phyloP scores from a whole-genome alignment of 768 basidiomycete species.

The Paxillus involutus region DNA sequence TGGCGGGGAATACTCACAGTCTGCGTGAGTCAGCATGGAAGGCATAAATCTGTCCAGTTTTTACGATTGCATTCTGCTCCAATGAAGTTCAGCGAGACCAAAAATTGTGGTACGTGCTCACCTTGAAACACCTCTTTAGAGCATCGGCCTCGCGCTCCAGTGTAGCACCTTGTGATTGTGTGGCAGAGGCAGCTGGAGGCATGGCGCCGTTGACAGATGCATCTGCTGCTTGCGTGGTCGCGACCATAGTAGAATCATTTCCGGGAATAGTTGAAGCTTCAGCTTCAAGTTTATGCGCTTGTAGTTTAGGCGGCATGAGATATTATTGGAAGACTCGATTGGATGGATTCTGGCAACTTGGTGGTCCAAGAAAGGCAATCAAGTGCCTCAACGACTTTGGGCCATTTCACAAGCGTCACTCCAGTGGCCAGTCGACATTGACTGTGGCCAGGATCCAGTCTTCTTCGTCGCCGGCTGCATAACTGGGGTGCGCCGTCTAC shows the following conservation, averaged over 20 bases:
- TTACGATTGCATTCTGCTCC: slow-evolving; percentile 59
- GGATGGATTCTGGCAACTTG: not conserved
- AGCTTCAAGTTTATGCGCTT: slow-evolving; percentile 30
- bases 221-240: slow-evolving; percentile 29
- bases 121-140: slow-evolving; percentile 58
- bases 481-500: not conserved
- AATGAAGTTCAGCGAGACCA: not conserved
- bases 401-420: too few relatives aligned
- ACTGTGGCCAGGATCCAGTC: too few relatives aligned
- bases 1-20: slow-evolving; percentile 47
- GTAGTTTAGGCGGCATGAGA: slow-evolving; percentile 46
- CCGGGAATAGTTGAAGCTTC: slow-evolving; percentile 21
- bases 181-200: slow-evolving; percentile 37
- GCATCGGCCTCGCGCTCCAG: slow-evolving; percentile 68
- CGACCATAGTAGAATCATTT: slow-evolving; percentile 7
- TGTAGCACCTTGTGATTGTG: slow-evolving; percentile 38
- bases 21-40: slow-evolving; percentile 66
- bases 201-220: slow-evolving; percentile 34
- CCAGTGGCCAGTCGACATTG: too few relatives aligned
- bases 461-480: not conserved
- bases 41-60: slow-evolving; percentile 67
- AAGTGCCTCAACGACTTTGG: too few relatives aligned
- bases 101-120: slow-evolving; percentile 19
- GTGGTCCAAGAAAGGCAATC: not conserved
- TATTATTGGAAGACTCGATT: not conserved